phyloP scores from a whole-genome alignment of 2,329 filamentous ascomycete species.

The Didymella pomorum region DNA sequence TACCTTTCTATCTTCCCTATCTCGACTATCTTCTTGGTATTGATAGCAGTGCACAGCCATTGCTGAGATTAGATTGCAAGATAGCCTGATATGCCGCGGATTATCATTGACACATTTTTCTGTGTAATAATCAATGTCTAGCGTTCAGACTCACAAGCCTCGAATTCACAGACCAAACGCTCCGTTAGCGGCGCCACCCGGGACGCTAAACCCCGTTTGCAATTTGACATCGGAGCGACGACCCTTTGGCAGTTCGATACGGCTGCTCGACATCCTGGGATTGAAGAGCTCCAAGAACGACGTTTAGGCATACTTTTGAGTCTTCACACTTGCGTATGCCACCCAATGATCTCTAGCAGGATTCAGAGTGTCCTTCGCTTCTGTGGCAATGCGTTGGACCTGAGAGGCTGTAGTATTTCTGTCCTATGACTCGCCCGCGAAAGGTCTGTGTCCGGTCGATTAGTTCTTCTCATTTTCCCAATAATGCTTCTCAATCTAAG shows the following conservation, averaged over 20 bases:
- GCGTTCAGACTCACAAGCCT: conserved; percentile 1
- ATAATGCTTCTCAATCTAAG: too few species aligned
- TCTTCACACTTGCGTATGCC: too few species aligned
- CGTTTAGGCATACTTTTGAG: neutral
- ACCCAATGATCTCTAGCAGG: too few species aligned
- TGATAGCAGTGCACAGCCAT: conserved; percentile 7
- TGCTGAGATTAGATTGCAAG: conserved; percentile 14
- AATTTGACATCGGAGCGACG: neutral
- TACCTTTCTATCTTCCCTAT: conserved; percentile 8
- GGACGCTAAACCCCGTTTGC: neutral
- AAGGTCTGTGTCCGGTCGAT: too few species aligned
- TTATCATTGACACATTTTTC: conserved; percentile 10
- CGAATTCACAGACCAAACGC: conserved; percentile 2
- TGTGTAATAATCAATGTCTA: conserved; percentile 12
- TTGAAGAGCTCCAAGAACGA: conserved; percentile 59
- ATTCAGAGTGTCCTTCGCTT: too few species aligned
- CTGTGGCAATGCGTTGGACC: too few species aligned
- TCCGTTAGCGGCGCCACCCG: conserved; percentile 20
- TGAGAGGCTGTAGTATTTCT: too few species aligned
- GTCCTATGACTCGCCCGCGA: too few species aligned
- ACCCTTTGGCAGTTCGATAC: conserved; percentile 10
- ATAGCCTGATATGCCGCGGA: conserved; percentile 7
- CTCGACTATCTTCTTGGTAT: conserved; percentile 3
- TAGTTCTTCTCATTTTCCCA: too few species aligned
- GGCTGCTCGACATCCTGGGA: too few species aligned